Evolutionary conservation across 768 basidiomycete species (phyloP).

Genomic region (Boletus coccyginus): DNA sequence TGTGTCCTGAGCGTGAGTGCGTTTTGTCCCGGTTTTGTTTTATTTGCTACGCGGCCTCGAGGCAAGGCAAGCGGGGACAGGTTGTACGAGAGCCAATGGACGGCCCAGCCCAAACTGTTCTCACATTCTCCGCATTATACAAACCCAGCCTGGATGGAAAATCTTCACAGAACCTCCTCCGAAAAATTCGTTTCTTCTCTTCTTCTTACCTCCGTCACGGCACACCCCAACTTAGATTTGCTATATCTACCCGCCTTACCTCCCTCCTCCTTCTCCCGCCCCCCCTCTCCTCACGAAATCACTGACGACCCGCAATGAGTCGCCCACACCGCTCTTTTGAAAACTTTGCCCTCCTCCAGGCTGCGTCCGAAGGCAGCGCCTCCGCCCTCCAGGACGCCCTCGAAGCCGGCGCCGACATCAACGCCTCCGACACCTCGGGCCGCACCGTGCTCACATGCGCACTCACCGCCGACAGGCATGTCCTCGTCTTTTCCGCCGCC

Average conservation of each 20-base stretch:
- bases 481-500: neutral
- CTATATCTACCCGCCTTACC: conserved; percentile 19
- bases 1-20: conserved; percentile 1
- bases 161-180: conserved; percentile 13
- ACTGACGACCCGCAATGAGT: conserved; percentile 35
- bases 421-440: conserved; percentile 58
- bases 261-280: conserved; percentile 1
- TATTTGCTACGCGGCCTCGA: conserved; percentile 26
- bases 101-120: neutral
- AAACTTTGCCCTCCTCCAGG: conserved; percentile 47
- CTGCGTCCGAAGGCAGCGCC: conserved; percentile 56
- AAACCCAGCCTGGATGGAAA: conserved; percentile 17
- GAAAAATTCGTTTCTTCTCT: conserved; percentile 2
- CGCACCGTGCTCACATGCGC: conserved; percentile 66
- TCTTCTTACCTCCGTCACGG: conserved; percentile 4
- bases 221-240: neutral
- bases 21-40: conserved; percentile 1
- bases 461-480: conserved; percentile 70
- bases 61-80: conserved; percentile 16
- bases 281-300: conserved; percentile 23
- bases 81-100: conserved; percentile 7
- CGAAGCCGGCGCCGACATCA: conserved; percentile 62
- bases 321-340: conserved; percentile 39
- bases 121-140: conserved; percentile 26
- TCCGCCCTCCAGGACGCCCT: conserved; percentile 53